Evolutionary conservation across 768 basidiomycete genomes (phyloP).

Genomic region (Roridomyces roridus): DNA sequence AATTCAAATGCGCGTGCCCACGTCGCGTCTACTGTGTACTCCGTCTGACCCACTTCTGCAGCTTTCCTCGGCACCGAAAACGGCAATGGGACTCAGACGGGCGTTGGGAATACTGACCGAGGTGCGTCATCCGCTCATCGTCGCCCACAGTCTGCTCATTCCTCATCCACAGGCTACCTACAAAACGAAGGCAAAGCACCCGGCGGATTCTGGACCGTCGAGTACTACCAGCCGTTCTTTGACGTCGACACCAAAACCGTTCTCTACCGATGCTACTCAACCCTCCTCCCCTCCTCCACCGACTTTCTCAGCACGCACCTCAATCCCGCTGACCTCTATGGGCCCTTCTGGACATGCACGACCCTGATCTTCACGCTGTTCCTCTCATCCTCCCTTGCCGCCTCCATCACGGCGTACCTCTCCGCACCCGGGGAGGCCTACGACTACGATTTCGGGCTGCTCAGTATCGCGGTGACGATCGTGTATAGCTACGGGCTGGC

Average conservation of each 20-base stretch:
- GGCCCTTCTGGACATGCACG: conserved; percentile 97
- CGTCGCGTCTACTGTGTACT: not conserved
- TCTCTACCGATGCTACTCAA: conserved; percentile 75
- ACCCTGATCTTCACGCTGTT: conserved; percentile 94
- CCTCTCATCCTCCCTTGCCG: conserved; percentile 90
- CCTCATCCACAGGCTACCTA: conserved; percentile 68
- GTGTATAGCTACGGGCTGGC: conserved; percentile 90
- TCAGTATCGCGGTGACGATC: conserved; percentile 81
- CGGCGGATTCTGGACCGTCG: conserved; percentile 78
- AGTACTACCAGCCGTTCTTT: conserved; percentile 89
- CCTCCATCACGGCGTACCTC: conserved; percentile 88
- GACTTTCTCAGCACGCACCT: conserved; percentile 66
- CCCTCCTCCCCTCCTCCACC: conserved; percentile 70
- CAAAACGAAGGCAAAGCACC: conserved; percentile 53
- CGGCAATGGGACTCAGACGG: conserved; percentile 32
- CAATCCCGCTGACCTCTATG: conserved; percentile 75
- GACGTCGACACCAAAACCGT: conserved; percentile 87
- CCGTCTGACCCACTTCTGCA: conserved; percentile 29
- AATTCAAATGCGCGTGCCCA: conserved; percentile 67
- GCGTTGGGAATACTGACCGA: conserved; percentile 57
- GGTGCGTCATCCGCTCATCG: no score
- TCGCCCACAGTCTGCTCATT: not conserved
- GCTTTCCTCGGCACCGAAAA: conserved; percentile 62
- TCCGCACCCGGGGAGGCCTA: conserved; percentile 61
- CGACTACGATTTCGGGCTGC: conserved; percentile 86